Evolutionary conservation across 768 basidiomycete genomes (phyloP), one percentile per base, ranked within the genome.

Genomic region (Chalciporus sphaerocephalus): DNA sequence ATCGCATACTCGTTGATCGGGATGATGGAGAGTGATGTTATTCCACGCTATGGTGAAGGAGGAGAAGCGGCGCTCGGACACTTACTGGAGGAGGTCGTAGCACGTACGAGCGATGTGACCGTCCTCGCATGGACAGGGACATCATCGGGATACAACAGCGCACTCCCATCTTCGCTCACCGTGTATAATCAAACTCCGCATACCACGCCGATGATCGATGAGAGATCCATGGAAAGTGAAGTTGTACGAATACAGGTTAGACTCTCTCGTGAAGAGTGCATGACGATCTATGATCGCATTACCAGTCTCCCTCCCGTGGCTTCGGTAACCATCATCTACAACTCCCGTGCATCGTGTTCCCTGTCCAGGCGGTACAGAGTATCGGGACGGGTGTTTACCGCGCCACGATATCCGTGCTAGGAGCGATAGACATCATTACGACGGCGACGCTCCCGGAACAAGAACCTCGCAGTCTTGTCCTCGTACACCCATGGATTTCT

Each of bases 1-100:
- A 33, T 36, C 8, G 52, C 55, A 10, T 58, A 59, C 32, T 52
- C 44, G 7, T 36, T 59, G 27, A 47, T 59, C 20, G 55, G 53
- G 6, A 46, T 59, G 12, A 50, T 45, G 20, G 16, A 10, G 1
- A 45, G 44, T 21, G 37, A 45, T 16, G 23, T 45, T 10, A 12
- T 11, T 0, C 34, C 35, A 1, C 24, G 22, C 17, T 43, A 43
- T 6, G 34, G 42, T 12, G 5, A 18, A 18, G 47, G 38, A 16
- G 24, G 33, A 15, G 10, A 13, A 15, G 44, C 34, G 8, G 25
- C 25, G 25, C 5, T 27, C 12, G 25, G 25, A 9, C 25, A 27
- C 8, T 11, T 27, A 2, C 42, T 43, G 6, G 42, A 42, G 32
- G 30, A 34, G 11, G 39, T 45, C 16, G 38, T 45, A 8, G 22